Percentiles rank a stretch among this genome's conserved stretches.
These are phyloP conservation scores for Eremothecium cymbalariae DNA, from an alignment of 1,139 yeast genomes.

Conservation along the genomic window DNA sequence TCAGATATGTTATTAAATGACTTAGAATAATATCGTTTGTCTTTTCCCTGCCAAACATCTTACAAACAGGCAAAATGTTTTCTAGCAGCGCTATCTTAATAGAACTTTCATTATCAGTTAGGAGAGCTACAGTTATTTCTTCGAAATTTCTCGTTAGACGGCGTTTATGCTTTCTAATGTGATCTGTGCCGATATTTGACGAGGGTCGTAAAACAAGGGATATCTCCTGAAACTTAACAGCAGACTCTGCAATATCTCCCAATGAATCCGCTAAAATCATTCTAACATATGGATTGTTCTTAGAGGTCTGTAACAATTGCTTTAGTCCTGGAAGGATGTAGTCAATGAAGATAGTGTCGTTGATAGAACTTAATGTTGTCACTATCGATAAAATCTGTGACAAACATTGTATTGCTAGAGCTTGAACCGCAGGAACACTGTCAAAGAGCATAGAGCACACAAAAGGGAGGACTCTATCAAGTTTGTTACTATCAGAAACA, in stretches of 20 bases:
- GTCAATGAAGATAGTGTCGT: conserved; percentile 69
- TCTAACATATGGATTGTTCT: conserved; percentile 43
- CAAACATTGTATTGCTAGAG: conserved; percentile 46
- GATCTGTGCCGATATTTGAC: conserved; percentile 26
- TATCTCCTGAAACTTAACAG: conserved; percentile 60
- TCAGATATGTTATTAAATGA: conserved; percentile 83
- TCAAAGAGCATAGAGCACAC: conserved; percentile 47
- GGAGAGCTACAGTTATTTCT: conserved; percentile 50
- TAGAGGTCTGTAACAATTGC: conserved; percentile 35
- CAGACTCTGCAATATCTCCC: conserved; percentile 57
- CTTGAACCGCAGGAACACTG: conserved; percentile 53
- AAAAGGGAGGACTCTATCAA: conserved; percentile 81
- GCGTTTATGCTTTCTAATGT: conserved; percentile 16
- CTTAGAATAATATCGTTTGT: conserved; percentile 84
- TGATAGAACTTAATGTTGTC: conserved; percentile 63
- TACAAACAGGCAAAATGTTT: conserved; percentile 66
- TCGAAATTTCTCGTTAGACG: conserved; percentile 44
- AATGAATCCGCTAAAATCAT: conserved; percentile 64
- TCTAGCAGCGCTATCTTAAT: conserved; percentile 65
- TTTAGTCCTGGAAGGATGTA: conserved; percentile 69
- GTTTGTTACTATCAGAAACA: conserved; percentile 70
- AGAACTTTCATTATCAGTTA: conserved; percentile 59
- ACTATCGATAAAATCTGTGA: conserved; percentile 60
- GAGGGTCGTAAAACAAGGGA: conserved; percentile 38
- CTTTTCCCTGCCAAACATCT: conserved; percentile 76